Evolutionary conservation across 176 grass and related monocot species (phyloP).

Genomic region (Phragmites australis): DNA sequence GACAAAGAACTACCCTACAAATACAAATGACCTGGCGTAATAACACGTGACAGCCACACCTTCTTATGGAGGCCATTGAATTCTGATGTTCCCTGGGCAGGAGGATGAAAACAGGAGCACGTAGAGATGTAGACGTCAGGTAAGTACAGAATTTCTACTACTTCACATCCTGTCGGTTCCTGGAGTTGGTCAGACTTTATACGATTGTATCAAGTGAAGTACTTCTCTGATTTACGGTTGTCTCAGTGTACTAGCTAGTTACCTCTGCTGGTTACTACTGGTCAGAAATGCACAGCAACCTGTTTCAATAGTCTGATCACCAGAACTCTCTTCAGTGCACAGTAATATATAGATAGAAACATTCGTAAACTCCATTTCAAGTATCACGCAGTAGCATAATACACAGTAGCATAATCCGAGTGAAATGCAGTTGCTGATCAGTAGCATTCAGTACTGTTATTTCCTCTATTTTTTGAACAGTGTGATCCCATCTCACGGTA

Average conservation of each 20-base stretch:
- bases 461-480: no score
- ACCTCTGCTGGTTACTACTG: neutral
- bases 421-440: neutral
- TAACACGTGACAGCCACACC: neutral
- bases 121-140: neutral
- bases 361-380: neutral
- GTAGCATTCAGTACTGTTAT: neutral
- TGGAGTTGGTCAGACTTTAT: neutral
- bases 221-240: neutral
- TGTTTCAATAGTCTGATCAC: neutral
- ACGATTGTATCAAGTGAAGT: neutral
- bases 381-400: neutral
- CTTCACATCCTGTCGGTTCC: conserved; percentile 1
- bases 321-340: neutral
- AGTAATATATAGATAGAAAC: neutral
- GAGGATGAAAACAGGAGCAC: conserved; percentile 14
- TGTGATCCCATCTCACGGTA: no score
- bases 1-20: conserved; percentile 27
- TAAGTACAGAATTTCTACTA: conserved; percentile 39
- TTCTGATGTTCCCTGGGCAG: conserved; percentile 42
- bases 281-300: neutral
- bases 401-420: neutral
- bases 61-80: conserved; percentile 56
- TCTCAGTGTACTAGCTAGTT: neutral
- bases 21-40: conserved; percentile 32